These are phyloP conservation scores for Aspergillaceae sp. DNA, from an alignment of 2,329 filamentous ascomycete species.

Conservation along the genomic window DNA sequence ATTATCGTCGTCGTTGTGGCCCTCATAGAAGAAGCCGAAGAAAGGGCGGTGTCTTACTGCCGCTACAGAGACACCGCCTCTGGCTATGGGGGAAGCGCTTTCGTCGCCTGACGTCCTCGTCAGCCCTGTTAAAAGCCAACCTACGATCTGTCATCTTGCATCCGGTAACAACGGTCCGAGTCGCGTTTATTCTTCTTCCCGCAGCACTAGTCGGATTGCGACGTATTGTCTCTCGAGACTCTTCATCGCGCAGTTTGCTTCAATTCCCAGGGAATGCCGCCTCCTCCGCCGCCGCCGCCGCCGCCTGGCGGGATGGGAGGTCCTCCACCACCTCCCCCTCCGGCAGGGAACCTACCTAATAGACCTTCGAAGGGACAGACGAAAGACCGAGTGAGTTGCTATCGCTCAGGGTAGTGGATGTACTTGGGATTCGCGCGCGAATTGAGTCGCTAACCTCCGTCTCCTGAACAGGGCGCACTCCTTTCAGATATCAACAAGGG, in stretches of 20 bases:
- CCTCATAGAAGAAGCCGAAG: conserved; percentile 1
- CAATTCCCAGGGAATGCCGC: conserved; percentile 29
- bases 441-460: neutral
- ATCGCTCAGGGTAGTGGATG: neutral
- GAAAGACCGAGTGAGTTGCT: conserved; percentile 56
- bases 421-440: neutral
- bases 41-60: conserved; percentile 24
- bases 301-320: conserved; percentile 50
- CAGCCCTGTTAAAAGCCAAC: conserved; percentile 12
- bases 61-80: conserved; percentile 3
- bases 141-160: conserved; percentile 2
- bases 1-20: no score
- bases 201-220: neutral
- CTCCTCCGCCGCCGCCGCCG: conserved; percentile 59
- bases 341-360: conserved; percentile 40
- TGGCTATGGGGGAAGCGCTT: conserved; percentile 1
- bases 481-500: conserved; percentile 84
- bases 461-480: conserved; percentile 60
- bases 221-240: neutral
- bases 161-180: neutral
- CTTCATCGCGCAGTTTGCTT: conserved; percentile 4
- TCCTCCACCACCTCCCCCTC: conserved; percentile 56
- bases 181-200: neutral
- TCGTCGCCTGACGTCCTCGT: conserved; percentile 17
- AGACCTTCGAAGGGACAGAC: conserved; percentile 49